These are phyloP conservation scores for Dalbergia cochinchinensis DNA, from an alignment of 306 rosid species.

Conservation along the genomic window DNA sequence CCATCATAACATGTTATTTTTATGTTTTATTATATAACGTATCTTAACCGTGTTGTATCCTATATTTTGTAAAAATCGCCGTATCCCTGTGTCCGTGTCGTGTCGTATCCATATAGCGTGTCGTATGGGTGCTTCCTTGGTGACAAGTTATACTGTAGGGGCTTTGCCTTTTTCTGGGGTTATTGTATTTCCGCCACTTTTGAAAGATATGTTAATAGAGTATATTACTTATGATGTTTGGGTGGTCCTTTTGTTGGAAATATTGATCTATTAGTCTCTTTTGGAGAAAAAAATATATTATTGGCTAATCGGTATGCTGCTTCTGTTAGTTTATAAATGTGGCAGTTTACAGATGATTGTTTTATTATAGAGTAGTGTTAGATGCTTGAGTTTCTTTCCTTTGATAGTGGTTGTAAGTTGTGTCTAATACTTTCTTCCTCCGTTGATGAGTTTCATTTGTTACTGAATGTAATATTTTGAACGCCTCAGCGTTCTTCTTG, in stretches of 20 bases:
- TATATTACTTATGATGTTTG: neutral
- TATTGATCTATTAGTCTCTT: neutral
- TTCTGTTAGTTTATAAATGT: conserved; percentile 12
- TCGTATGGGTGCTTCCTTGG: no score
- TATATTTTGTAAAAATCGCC: no score
- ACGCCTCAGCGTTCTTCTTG: no score
- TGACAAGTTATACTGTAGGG: neutral
- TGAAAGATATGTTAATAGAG: conserved; percentile 9
- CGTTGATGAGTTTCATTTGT: neutral
- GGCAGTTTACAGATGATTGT: neutral
- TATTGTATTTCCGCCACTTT: neutral
- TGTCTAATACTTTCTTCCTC: neutral
- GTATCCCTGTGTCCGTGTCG: no score
- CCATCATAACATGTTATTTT: no score
- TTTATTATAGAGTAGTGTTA: neutral
- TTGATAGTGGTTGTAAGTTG: neutral
- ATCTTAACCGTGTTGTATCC: no score
- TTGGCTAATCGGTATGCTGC: neutral
- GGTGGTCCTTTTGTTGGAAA: conserved; percentile 22
- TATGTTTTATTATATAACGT: no score
- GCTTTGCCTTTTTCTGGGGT: conserved; percentile 24
- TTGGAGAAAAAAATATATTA: conserved; percentile 17
- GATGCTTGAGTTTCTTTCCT: neutral
- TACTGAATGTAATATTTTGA: neutral
- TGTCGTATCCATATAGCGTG: no score